Evolutionary conservation across 441 rosid species (phyloP).

Genomic region (Euphorbia schlechtendalii): DNA sequence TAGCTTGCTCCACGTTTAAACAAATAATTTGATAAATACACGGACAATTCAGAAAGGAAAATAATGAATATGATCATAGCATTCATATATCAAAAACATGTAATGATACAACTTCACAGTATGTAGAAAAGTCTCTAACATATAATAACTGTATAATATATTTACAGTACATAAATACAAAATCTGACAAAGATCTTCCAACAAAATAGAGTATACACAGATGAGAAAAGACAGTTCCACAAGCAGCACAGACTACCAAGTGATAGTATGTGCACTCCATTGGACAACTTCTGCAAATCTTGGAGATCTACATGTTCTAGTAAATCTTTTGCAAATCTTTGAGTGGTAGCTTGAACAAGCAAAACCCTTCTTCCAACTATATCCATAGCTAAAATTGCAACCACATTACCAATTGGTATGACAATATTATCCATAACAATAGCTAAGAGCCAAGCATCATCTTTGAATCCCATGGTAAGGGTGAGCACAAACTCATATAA

Average conservation of each 20-base stretch:
- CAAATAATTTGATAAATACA: too few species aligned
- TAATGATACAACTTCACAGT: too few species aligned
- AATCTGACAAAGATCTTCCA: constrained; percentile 1
- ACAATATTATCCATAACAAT: constrained; percentile 47
- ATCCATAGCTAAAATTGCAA: constrained; percentile 43
- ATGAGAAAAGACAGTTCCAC: constrained; percentile 7
- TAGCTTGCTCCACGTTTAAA: too few species aligned
- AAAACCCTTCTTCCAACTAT: constrained; percentile 41
- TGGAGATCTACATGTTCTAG: neutral
- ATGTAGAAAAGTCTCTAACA: too few species aligned
- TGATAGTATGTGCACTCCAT: neutral
- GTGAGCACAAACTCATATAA: too few species aligned
- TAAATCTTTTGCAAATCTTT: too few species aligned
- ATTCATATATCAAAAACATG: too few species aligned
- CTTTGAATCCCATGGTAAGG: constrained; percentile 59
- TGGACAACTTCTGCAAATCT: neutral
- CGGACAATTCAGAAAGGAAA: too few species aligned
- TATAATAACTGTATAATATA: too few species aligned
- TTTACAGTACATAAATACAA: too few species aligned
- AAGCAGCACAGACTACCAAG: neutral
- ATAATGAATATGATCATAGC: too few species aligned
- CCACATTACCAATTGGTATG: constrained; percentile 37
- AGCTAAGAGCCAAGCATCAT: constrained; percentile 45
- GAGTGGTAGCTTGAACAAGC: constrained; percentile 38
- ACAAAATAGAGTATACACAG: neutral